Evolutionary conservation across 305 asterid genomes (phyloP), one percentile per base, ranked within the genome.

Genomic region (Fraxinus sp.): DNA sequence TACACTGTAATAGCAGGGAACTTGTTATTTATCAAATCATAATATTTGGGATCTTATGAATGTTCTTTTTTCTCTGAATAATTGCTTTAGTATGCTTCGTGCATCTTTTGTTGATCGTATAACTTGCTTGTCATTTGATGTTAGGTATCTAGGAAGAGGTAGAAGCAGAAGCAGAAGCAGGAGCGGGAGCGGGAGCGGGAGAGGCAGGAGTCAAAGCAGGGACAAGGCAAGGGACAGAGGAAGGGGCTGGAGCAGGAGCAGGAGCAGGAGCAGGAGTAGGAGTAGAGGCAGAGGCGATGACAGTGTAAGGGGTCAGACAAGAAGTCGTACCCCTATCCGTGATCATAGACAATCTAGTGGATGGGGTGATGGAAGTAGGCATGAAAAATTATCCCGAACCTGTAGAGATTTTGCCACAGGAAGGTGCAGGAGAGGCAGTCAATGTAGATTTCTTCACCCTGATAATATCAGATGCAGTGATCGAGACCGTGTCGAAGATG

Each of bases 371-470:
- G 88, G 86, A 84, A 87, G 88, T 74, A 87, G 82, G 39, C 88
- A 86, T 46, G 95, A 91, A 74, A 83, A 81, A 73, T 86, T 89
- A 79, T 83, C 92, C 77, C 89, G 86, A 84, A 84, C 81, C 35
- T 92, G 97, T 87, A 89, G 91, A 85, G 93, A 93, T 77, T 90
- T 91, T 90, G 85, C 91, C 68, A 55, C 79, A 5, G 97, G 97
- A 74, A 88, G 87, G 79, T 92, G 95, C 90, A 86, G 91, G 86
- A 93, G 92, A 83, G 98, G 97, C 78, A 88, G 86, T 84, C 91
- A 90, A 11, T 93, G 97, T 87, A 88, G 94, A 88, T 93, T 92
- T 79, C 57, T 85, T 85, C 98, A 93, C 87, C 87, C 93, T 80
- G 87, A 90, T 77, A 86, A 62, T 62, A 28, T 43, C 72, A 83